Evolutionary conservation across 208 protist species (phyloP).

Genomic region (Jaenimonas drosophilae): DNA sequence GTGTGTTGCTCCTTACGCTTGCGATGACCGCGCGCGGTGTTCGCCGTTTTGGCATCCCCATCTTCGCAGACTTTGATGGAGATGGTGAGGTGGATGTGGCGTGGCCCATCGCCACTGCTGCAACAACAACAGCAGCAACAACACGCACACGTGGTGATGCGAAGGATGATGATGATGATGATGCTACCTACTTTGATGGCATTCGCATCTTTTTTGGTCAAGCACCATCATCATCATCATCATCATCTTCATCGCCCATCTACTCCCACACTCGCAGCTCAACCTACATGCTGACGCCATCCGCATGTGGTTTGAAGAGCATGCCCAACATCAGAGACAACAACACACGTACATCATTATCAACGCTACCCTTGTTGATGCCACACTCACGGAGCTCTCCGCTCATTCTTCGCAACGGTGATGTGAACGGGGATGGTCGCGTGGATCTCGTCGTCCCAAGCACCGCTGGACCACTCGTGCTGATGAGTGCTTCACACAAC

Average conservation of each 20-base stretch:
- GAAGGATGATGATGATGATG: background rate
- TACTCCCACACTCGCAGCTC: no score
- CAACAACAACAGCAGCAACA: background rate
- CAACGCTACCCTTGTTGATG: no score
- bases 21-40: no score
- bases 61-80: constrained; percentile 12
- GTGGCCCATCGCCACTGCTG: constrained; percentile 8
- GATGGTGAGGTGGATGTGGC: constrained; percentile 18
- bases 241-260: no score
- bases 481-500: constrained; percentile 9
- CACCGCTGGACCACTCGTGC: constrained; percentile 40
- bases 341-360: no score
- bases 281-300: no score
- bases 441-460: constrained; percentile 53
- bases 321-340: no score
- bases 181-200: background rate
- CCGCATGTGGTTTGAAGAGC: no score
- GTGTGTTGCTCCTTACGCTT: background rate
- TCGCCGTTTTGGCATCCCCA: constrained; percentile 15
- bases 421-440: constrained; percentile 53
- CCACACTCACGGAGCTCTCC: constrained; percentile 17
- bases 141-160: background rate
- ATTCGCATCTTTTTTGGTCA: no score
- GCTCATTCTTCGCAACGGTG: constrained; percentile 33
- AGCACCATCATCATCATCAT: no score